Conservation (phyloP, 2,329 filamentous ascomycete species). For the Claviceps lovelessii region DNA sequence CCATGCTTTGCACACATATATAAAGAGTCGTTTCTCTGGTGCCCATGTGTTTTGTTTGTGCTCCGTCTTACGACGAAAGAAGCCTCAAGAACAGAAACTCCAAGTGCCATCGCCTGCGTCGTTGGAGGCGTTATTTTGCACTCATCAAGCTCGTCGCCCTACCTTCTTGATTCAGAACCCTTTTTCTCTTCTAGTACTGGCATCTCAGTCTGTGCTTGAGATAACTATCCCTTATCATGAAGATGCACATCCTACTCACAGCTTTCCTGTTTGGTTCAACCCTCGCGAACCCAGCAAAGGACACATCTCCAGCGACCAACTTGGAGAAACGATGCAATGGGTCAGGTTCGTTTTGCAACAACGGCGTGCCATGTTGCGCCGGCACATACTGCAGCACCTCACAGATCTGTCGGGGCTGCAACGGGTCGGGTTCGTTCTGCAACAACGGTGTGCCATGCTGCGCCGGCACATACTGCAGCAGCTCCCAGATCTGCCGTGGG, state of each 20-base stretch:
- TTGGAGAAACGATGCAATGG: conserved; percentile 3
- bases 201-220: neutral
- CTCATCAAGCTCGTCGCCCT: neutral
- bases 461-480: conserved; percentile 3
- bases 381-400: conserved; percentile 4
- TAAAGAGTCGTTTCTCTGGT: neutral
- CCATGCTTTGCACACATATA: neutral
- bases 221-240: neutral
- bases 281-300: conserved; percentile 1
- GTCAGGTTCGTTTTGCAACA: conserved; percentile 5
- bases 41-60: too few species aligned
- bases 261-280: neutral
- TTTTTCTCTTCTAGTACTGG: too few species aligned
- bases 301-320: neutral
- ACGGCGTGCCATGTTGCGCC: conserved; percentile 6
- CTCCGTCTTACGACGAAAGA: neutral
- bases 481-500: neutral
- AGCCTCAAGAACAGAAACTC: neutral
- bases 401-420: conserved; percentile 1
- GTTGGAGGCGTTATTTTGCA: too few species aligned
- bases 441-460: conserved; percentile 6
- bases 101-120: too few species aligned
- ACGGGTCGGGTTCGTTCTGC: conserved; percentile 4
- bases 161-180: too few species aligned
- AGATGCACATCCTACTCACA: neutral